Evolutionary conservation across 306 rosid genomes (phyloP).

Genomic region (Lathyrus oleraceus): DNA sequence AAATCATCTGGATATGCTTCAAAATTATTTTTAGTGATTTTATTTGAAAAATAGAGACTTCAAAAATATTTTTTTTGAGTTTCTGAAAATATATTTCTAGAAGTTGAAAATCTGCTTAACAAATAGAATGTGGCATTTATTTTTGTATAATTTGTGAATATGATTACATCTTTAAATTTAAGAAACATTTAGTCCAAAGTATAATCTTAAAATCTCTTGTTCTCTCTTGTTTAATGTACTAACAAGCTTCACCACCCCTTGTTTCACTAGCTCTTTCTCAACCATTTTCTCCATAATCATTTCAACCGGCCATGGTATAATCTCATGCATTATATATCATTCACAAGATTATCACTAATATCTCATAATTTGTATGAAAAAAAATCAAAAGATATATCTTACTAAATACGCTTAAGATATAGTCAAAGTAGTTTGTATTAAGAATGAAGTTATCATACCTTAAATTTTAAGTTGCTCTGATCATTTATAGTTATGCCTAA

Average conservation of each 20-base stretch:
- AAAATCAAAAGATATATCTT: too few species aligned
- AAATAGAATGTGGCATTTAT: too few species aligned
- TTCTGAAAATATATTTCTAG: too few species aligned
- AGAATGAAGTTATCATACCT: slow-evolving; percentile 1
- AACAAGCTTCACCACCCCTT: slow-evolving; percentile 59
- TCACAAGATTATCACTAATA: background rate
- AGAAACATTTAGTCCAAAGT: slow-evolving; percentile 68
- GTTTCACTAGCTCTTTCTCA: slow-evolving; percentile 47
- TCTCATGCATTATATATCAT: slow-evolving; percentile 52
- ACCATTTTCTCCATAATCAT: slow-evolving; percentile 61
- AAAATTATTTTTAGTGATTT: too few species aligned
- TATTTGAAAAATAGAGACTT: too few species aligned
- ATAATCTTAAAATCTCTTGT: slow-evolving; percentile 53
- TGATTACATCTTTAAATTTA: too few species aligned
- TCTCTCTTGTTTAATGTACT: slow-evolving; percentile 59
- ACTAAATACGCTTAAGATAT: too few species aligned
- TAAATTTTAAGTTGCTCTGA: background rate
- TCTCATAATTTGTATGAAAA: too few species aligned
- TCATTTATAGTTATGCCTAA: slow-evolving; percentile 40
- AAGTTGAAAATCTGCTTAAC: too few species aligned
- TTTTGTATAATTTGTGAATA: too few species aligned
- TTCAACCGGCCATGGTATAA: slow-evolving; percentile 63
- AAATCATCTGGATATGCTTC: too few species aligned
- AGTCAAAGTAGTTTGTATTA: background rate
- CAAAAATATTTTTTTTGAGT: too few species aligned